Base-by-base conservation (phyloP, 2,329 filamentous ascomycete genomes). In the Claviceps capensis region DNA sequence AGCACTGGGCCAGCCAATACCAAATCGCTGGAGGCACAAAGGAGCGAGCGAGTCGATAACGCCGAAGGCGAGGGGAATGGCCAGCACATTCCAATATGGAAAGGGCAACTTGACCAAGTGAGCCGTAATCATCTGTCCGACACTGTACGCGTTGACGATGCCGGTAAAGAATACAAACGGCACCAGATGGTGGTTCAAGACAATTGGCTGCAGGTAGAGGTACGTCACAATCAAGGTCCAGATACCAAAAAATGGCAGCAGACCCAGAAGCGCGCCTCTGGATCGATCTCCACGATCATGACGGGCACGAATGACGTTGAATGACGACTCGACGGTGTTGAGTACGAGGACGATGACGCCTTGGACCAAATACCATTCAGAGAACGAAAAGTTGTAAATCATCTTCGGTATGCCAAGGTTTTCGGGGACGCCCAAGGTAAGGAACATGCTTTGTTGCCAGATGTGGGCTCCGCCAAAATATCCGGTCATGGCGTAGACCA, bases 51-150 rank as follows among this genome's bases (percentile, higher is more conserved):
- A 86, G 68, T 98, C 93, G 55, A 87, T 62, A 17, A 95, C 85
- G 53, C 83, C 91, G 59, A 82, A 83, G 34, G 81, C 77, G 22
- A 98, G 75, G 0, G 91, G 91, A 22, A 90, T 67, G 43, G 83
- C 77, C 47, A 97, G 75, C 17, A 96, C 80, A 67, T 97, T 97
- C 68, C 83, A 82, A 74, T 91, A 94, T 5, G 93, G 93, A 72
- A 96, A 98, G 13, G 78, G 77, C 43, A 87, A 79, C 69, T 91
- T 86, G 54, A 91, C 88, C 19, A 98, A 76, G 68, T 98, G 93
- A 0, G 90, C 90, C 44, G 88, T 88, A 69, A 97, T 97, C 73
- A 97, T 96, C 66, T 90, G 86, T 6, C 91, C 91, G 53, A 97
- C 91, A 49, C 86, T 87, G 72, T 96, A 97, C 55, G 93, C 90